Base-by-base conservation (phyloP, 2,329 filamentous ascomycete species). In the Aspergillus fischeri region DNA sequence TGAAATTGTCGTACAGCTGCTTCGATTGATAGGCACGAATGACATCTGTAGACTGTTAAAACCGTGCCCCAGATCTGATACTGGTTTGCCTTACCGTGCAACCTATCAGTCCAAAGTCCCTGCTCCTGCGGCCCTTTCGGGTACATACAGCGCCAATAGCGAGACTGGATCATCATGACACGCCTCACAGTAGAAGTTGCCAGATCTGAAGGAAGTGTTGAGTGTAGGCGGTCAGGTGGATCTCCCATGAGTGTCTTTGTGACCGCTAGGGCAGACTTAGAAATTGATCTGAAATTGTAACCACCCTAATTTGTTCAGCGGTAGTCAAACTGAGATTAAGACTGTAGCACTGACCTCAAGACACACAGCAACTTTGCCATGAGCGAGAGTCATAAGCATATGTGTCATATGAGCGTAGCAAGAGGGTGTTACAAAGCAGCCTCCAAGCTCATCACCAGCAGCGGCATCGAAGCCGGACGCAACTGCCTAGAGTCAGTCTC, bases 351-450 rank as follows among this genome's bases (percentile, higher is more conserved):
- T 52, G 59, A 80, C 78, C 73, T 99, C 94, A 2, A 99, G 81
- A 70, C 92, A 97, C 8, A 97, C 93, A 2, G 91, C 90, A 14
- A 99, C 83, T 70, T 92, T 96, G 28, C 94, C 94, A 48, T 87
- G 83, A 0, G 94, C 93, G 21, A 99, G 81, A 2, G 91, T 92
- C 92, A 97, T 97, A 50, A 99, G 84, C 93, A 97, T 97, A 70
- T 97, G 92, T 17, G 94, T 97, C 94, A 99, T 97, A 70, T 99
- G 93, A 14, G 92, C 91, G 71, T 97, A 99, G 70, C 94, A 96
- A 4, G 86, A 78, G 0, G 94, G 94, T 1, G 92, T 89, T 4
- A 99, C 94, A 68, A 91, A 93, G 72, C 94, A 99, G 32, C 90
- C 91, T 52, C 94, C 94, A 1, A 99, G 83, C 69, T 94, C 88